Evolutionary conservation across 495 filamentous ascomycete species (phyloP), one percentile per base, ranked within the genome.

Genomic region (Talaromyces proteolyticus): DNA sequence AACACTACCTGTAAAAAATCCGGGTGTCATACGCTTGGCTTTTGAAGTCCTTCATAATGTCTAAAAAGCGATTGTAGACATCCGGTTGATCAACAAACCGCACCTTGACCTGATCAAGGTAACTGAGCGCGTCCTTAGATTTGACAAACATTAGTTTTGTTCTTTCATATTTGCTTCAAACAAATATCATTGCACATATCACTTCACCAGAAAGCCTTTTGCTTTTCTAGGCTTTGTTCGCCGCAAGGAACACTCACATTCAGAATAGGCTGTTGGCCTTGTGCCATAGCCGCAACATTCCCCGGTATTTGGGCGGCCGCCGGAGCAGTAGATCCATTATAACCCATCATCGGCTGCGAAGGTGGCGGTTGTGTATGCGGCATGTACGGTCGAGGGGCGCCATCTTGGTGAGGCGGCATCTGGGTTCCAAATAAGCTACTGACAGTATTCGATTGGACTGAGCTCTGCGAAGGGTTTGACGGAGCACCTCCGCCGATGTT

Each of bases 21-120:
- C 36, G n/a, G 16, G 29, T 53, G 48, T 77, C 88, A 72, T 69
- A 93, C 83, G 91, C 88, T 70, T 95, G 91, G 58, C 91, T 95
- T 71, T 99, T 99, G 71, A 99, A 99, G 54, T 99, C 94, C 66
- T 99, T 99, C 94, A 99, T 99, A 44, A 99, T 99, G 56, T 99
- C 93, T 46, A 99, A 69, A 59, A 99, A 99, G 18, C 86, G 81
- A 63, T 99, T 99, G 60, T 99, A 99, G 2, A 99, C 93, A 64
- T 99, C 94, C 7, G 93, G 92, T 56, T 95, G 89, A 49, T 96
- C 91, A 47, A 89, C 85, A 58, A 99, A 99, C 56, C 95, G 91
- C 42, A 96, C 92, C 68, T 99, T 99, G 52, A 99, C 93, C 63
- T 97, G 94, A 64, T 99, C 93, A 29, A 99, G 78, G 64, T 99